Conservation (phyloP, 306 rosid genomes). For the Cicer cuneatum region DNA sequence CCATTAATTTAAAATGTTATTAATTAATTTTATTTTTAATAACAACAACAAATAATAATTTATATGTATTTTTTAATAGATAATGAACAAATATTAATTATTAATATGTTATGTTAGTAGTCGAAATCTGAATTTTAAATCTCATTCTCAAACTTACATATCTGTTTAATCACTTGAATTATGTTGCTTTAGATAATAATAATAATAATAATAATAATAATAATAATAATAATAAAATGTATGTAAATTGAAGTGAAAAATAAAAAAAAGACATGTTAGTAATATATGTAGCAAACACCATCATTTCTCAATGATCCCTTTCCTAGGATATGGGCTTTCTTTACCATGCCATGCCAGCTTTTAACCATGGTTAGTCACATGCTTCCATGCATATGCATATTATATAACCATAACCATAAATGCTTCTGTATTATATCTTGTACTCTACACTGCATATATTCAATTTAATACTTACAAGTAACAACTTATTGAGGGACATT, state of each 20-base stretch:
- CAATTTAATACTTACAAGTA: constrained; percentile 47
- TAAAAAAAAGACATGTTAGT: constrained; percentile 42
- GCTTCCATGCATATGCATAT: constrained; percentile 52
- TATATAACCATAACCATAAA: constrained; percentile 47
- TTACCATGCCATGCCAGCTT: constrained; percentile 51
- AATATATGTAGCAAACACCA: constrained; percentile 65
- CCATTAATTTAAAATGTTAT: neutral
- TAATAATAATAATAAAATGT: no score
- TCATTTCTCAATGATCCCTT: constrained; percentile 91
- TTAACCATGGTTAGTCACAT: constrained; percentile 73
- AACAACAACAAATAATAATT: no score
- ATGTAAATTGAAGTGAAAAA: neutral
- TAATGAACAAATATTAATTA: no score
- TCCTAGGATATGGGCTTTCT: constrained; percentile 53
- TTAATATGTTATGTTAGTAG: no score
- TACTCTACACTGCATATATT: constrained; percentile 48
- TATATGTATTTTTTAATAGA: no score
- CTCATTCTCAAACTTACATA: no score
- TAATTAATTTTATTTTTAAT: no score
- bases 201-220: no score
- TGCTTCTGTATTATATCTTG: constrained; percentile 56
- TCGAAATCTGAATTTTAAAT: no score
- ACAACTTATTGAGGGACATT: neutral
- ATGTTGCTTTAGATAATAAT: no score
- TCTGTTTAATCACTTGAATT: no score